These are phyloP conservation scores for Annulohypoxylon moriforme DNA, from an alignment of 495 filamentous ascomycete genomes.

Conservation along the genomic window DNA sequence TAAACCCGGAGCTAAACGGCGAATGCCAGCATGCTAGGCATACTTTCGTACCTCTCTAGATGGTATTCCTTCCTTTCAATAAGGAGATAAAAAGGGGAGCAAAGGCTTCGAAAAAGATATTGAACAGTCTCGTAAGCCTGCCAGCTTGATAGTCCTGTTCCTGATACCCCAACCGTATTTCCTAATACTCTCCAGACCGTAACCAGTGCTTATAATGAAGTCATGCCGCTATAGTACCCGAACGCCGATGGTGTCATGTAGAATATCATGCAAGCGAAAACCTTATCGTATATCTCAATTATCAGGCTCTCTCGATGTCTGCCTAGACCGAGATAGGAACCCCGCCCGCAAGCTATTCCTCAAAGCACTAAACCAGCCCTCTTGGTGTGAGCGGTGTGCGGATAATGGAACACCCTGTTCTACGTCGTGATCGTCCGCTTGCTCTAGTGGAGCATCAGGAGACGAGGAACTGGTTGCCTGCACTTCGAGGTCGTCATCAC, in stretches of 20 bases:
- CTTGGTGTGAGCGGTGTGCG: constrained; percentile 32
- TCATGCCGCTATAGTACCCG: constrained; percentile 35
- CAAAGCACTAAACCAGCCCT: constrained; percentile 40
- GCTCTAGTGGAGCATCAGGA: constrained; percentile 31
- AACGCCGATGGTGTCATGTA: constrained; percentile 35
- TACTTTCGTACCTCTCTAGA: constrained; percentile 15
- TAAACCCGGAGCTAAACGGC: constrained; percentile 7
- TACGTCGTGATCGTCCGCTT: constrained; percentile 39
- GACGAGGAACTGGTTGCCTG: constrained; percentile 39
- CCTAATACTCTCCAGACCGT: constrained; percentile 32
- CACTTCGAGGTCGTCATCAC: constrained; percentile 50
- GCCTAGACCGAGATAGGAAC: constrained; percentile 34
- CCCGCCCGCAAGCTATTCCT: constrained; percentile 38
- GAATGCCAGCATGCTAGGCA: constrained; percentile 23
- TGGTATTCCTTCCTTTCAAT: neutral
- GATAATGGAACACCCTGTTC: constrained; percentile 44
- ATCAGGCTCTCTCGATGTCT: constrained; percentile 22
- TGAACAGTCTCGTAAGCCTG: constrained; percentile 15
- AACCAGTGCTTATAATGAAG: constrained; percentile 37
- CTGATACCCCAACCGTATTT: constrained; percentile 20
- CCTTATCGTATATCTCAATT: constrained; percentile 30
- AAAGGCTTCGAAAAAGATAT: constrained; percentile 3
- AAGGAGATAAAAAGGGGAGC: neutral
- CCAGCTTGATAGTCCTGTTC: constrained; percentile 5
- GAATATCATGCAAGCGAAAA: constrained; percentile 15